Evolutionary conservation across 371 early-diverging fungal species (phyloP).

Genomic region (Funneliformis caledonium): DNA sequence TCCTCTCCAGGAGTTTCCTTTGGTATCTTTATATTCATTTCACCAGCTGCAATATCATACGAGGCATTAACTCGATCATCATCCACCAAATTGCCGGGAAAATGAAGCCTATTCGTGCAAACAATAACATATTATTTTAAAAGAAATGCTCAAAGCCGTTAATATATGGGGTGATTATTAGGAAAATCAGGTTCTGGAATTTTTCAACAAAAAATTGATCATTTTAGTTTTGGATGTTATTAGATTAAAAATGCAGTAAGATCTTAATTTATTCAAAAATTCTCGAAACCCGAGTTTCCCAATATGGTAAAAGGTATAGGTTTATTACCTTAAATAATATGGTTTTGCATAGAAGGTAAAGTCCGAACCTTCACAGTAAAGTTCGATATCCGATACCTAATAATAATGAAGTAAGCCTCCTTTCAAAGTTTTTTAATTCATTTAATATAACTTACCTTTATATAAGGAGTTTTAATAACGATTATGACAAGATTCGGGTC

Average conservation of each 20-base stretch:
- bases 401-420: conserved; percentile 13
- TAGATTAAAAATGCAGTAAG: background rate
- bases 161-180: background rate
- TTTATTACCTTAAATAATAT: conserved; percentile 76
- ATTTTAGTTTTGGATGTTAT: background rate
- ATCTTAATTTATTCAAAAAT: background rate
- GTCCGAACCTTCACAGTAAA: conserved; percentile 72
- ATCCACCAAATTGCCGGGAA: conserved; percentile 84
- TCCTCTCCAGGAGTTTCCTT: conserved; percentile 80
- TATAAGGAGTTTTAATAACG: conserved; percentile 79
- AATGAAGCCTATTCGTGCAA: conserved; percentile 66
- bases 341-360: conserved; percentile 83
- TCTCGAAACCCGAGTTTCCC: background rate
- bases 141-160: no score
- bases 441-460: conserved; percentile 64
- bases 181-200: background rate
- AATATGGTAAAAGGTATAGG: background rate
- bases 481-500: conserved; percentile 75
- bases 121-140: background rate
- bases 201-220: background rate
- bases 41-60: conserved; percentile 82
- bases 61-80: conserved; percentile 83
- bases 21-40: conserved; percentile 73
- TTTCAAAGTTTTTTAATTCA: background rate
- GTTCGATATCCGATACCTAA: conserved; percentile 84